Base-by-base conservation (phyloP, 2,329 filamentous ascomycete species). In the Sporothrix protearum region DNA sequence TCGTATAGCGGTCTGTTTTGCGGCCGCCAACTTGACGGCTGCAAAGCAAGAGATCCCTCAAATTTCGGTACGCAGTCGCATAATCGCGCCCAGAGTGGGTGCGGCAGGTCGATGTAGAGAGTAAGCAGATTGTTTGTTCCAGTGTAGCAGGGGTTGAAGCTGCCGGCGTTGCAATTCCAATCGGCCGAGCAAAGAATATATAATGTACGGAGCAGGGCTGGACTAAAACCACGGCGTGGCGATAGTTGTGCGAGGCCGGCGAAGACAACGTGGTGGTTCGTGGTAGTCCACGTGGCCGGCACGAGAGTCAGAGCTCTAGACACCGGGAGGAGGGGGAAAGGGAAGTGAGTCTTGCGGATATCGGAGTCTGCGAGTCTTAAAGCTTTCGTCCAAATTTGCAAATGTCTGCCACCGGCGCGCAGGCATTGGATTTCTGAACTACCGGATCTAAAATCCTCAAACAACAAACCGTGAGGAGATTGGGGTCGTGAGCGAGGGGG, bases 21-120 rank as follows among this genome's bases (percentile, higher is more conserved):
- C 66, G 22, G 73, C 73, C 71, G 69, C 69, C 63, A 47, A 49
- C 59, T 55, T 59, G 64, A 71, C 73, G 70, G 73, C 74, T 73
- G 71, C 66, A 71, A 73, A 70, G 68, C 51, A 71, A 69, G 71
- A 70, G 55, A 69, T 72, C 71, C 53, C 71, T 75, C 74, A 75
- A 64, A 71, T 45, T 12, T 22, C 28, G 51, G 30, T 61, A 16
- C 61, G 33, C 28, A 57, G 55, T 71, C 12, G 74, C 74, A 75
- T 75, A 74, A 70, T 74, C 71, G 72, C 67, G 28, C 28, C 36
- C 22, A 55, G 22, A 39, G 59, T 12, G 10, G 25, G 36, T 3
- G n/a, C 14, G 36, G 36, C 59, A 22, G 19, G 42, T 14, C 42
- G 19, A 47, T 19, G 19, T 19, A 47, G 42, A 28, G 14, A 22